These are phyloP conservation scores for Aspergillus flavus DNA, from an alignment of 2,329 filamentous ascomycete genomes.

Conservation along the genomic window DNA sequence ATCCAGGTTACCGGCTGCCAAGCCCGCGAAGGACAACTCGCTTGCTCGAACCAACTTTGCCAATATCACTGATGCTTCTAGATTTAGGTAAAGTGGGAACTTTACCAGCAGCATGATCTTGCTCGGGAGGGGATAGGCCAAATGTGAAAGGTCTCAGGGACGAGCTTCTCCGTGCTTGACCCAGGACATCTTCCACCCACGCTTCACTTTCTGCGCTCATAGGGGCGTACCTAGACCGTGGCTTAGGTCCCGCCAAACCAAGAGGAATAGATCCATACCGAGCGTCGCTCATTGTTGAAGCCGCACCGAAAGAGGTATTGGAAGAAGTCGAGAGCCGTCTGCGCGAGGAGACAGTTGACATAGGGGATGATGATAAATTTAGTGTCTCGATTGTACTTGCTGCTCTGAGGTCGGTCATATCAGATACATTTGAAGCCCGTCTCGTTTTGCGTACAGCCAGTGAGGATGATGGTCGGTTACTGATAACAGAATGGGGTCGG, in stretches of 20 bases:
- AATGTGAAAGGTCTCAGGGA: slow-evolving; percentile 35
- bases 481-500: slow-evolving; percentile 40
- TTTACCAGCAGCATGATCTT: slow-evolving; percentile 18
- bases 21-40: slow-evolving; percentile 43
- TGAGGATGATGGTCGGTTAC: slow-evolving; percentile 41
- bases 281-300: slow-evolving; percentile 30
- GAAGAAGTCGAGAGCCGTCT: slow-evolving; percentile 44
- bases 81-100: slow-evolving; percentile 31
- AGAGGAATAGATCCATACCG: slow-evolving; percentile 42
- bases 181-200: slow-evolving; percentile 51
- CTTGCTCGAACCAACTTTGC: slow-evolving; percentile 37
- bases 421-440: slow-evolving; percentile 39
- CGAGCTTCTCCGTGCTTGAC: slow-evolving; percentile 45
- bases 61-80: slow-evolving; percentile 45
- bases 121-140: slow-evolving; percentile 18
- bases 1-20: slow-evolving; percentile 24
- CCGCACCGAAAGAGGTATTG: slow-evolving; percentile 36
- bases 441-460: slow-evolving; percentile 43
- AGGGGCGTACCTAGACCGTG: slow-evolving; percentile 40
- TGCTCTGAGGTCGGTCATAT: slow-evolving; percentile 29
- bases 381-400: slow-evolving; percentile 31
- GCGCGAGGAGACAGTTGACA: slow-evolving; percentile 30
- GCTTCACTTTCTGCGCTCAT: slow-evolving; percentile 50
- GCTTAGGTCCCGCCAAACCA: slow-evolving; percentile 49
- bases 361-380: slow-evolving; percentile 31